Conservation (phyloP, 495 filamentous ascomycete species). For the Xylona heveae region DNA sequence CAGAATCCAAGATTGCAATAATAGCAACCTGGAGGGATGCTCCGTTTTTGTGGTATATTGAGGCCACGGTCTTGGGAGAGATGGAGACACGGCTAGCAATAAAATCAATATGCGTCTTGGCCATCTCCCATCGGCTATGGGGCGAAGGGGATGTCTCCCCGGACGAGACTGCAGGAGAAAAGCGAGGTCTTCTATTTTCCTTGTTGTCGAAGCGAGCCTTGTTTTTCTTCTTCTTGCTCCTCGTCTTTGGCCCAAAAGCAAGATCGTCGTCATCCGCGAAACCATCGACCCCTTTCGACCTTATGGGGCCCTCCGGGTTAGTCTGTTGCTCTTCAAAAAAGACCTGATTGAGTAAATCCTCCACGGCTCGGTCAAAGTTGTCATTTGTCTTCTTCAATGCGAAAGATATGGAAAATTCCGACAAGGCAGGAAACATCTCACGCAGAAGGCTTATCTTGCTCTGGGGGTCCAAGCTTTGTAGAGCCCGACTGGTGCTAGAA, state of each 20-base stretch:
- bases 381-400: constrained; percentile 41
- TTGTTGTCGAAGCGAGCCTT: constrained; percentile 6
- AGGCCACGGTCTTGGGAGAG: constrained; percentile 26
- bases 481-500: constrained; percentile 7
- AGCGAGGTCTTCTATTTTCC: constrained; percentile 2
- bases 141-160: constrained; percentile 5
- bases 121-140: constrained; percentile 33
- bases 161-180: constrained; percentile 4
- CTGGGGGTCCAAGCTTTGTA: constrained; percentile 23
- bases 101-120: constrained; percentile 34
- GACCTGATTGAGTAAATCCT: constrained; percentile 57
- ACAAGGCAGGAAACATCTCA: constrained; percentile 50
- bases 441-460: constrained; percentile 28
- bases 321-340: constrained; percentile 39
- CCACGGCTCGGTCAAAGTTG: constrained; percentile 46
- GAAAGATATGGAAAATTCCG: constrained; percentile 36
- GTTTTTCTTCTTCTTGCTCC: constrained; percentile 21
- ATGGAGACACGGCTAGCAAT: constrained; percentile 28
- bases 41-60: constrained; percentile 38
- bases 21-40: constrained; percentile 37
- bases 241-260: constrained; percentile 15
- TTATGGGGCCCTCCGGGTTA: constrained; percentile 18
- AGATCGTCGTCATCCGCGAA: constrained; percentile 32
- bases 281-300: constrained; percentile 58
- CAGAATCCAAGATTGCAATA: neutral